Evolutionary conservation across 768 basidiomycete species (phyloP).

Genomic region (Pilatotrama ljubarskyi): DNA sequence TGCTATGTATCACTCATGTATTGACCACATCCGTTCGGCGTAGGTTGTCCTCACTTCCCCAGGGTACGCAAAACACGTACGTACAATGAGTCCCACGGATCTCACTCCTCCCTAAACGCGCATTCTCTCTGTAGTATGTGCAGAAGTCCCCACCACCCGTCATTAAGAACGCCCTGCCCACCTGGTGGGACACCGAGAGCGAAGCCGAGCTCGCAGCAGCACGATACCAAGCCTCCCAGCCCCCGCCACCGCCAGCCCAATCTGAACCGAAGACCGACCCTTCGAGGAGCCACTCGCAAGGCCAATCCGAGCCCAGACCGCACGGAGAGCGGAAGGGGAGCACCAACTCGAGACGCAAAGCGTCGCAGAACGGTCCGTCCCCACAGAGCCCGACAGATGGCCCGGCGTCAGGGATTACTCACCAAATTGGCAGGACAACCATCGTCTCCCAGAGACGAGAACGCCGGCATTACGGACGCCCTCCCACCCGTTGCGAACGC

Average conservation of each 20-base stretch:
- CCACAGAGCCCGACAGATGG: neutral
- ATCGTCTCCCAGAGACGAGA: conserved; percentile 4
- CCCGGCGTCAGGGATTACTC: too few species aligned
- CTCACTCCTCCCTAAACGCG: neutral
- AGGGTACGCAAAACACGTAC: conserved; percentile 66
- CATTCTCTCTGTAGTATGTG: conserved; percentile 25
- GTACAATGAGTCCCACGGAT: conserved; percentile 25
- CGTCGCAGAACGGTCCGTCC: neutral
- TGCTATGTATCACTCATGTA: neutral
- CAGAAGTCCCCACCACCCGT: conserved; percentile 25
- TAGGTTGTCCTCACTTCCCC: conserved; percentile 69
- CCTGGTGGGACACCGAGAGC: conserved; percentile 28
- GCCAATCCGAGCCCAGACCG: neutral
- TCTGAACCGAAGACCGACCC: neutral
- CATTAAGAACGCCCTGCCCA: conserved; percentile 17
- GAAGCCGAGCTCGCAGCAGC: conserved; percentile 23
- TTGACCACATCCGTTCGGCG: neutral
- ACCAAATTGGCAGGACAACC: too few species aligned
- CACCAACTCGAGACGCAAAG: neutral
- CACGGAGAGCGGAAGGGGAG: neutral
- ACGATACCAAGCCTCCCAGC: conserved; percentile 12
- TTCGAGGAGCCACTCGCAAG: neutral
- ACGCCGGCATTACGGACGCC: conserved; percentile 24
- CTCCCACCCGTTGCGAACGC: conserved; percentile 24
- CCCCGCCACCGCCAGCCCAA: neutral